Evolutionary conservation across 495 filamentous ascomycete genomes (phyloP).

Genomic region (Chaetomium fimeti): DNA sequence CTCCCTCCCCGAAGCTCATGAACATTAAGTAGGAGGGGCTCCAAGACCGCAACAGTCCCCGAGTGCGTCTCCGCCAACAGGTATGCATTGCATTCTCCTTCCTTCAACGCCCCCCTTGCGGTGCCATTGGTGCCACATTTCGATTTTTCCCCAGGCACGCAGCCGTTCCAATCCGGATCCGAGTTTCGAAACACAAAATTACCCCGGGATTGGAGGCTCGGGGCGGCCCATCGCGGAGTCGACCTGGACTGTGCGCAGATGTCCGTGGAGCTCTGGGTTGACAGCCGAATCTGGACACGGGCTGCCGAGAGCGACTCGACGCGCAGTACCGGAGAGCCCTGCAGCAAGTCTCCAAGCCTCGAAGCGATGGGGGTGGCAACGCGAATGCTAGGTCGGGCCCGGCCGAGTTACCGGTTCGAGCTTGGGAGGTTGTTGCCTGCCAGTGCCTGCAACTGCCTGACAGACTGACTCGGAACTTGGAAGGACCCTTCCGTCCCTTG

Average conservation of each 20-base stretch:
- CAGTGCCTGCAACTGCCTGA: neutral
- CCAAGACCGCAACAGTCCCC: neutral
- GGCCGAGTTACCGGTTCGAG: neutral
- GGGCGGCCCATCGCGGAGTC: conserved; percentile 7
- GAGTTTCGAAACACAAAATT: neutral
- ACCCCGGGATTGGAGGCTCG: neutral
- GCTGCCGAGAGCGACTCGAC: conserved; percentile 16
- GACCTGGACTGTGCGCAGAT: conserved; percentile 20
- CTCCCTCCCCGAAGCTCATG: neutral
- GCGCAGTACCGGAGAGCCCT: conserved; percentile 5
- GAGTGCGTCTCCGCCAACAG: neutral
- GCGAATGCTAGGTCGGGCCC: neutral
- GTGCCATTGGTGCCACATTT: neutral
- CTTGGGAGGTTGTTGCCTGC: neutral
- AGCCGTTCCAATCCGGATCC: neutral
- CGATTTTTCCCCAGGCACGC: neutral
- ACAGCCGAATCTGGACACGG: conserved; percentile 23
- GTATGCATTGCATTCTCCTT: conserved; percentile 6
- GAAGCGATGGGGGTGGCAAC: neutral
- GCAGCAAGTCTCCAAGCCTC: conserved; percentile 6
- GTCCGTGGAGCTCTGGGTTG: conserved; percentile 15
- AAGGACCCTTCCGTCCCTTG: neutral
- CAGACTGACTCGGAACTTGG: neutral
- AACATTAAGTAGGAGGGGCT: neutral
- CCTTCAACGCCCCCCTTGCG: neutral